These are phyloP conservation scores for Aspergillus indologenus DNA, from an alignment of 495 filamentous ascomycete genomes.

Conservation along the genomic window DNA sequence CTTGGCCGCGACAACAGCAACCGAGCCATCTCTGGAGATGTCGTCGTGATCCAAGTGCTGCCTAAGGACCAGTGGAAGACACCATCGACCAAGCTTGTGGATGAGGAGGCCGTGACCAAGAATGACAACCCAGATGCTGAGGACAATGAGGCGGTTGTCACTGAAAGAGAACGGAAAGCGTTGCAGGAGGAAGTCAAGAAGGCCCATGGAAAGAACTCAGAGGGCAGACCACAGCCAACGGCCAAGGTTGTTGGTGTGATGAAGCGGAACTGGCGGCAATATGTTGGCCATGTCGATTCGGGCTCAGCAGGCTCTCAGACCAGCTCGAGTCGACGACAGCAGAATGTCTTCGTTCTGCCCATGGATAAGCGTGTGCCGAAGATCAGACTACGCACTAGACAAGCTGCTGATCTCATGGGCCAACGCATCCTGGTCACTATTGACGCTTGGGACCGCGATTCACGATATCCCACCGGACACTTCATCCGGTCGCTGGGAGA, in stretches of 20 bases:
- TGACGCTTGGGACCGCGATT: slow-evolving; percentile 90
- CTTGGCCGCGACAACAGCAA: slow-evolving; percentile 97
- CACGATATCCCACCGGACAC: slow-evolving; percentile 87
- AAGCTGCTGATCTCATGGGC: slow-evolving; percentile 80
- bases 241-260: slow-evolving; percentile 88
- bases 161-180: slow-evolving; percentile 78
- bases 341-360: slow-evolving; percentile 88
- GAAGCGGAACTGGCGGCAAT: slow-evolving; percentile 96
- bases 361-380: slow-evolving; percentile 98
- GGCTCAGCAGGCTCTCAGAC: slow-evolving; percentile 70
- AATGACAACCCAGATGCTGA: slow-evolving; percentile 89
- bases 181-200: slow-evolving; percentile 88
- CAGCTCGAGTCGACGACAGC: slow-evolving; percentile 74
- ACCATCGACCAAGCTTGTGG: slow-evolving; percentile 90
- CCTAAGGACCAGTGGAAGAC: slow-evolving; percentile 95
- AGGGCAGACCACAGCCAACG: slow-evolving; percentile 83
- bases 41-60: slow-evolving; percentile 87
- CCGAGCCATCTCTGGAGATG: slow-evolving; percentile 83
- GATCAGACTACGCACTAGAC: slow-evolving; percentile 86
- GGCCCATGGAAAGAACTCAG: slow-evolving; percentile 71
- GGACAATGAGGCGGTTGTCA: slow-evolving; percentile 69
- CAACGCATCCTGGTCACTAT: slow-evolving; percentile 94
- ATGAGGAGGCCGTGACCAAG: slow-evolving; percentile 88
- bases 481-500: slow-evolving; percentile 92
- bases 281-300: slow-evolving; percentile 90